phyloP scores from a whole-genome alignment of 768 basidiomycete genomes.

The Pleurotus ostreatus region DNA sequence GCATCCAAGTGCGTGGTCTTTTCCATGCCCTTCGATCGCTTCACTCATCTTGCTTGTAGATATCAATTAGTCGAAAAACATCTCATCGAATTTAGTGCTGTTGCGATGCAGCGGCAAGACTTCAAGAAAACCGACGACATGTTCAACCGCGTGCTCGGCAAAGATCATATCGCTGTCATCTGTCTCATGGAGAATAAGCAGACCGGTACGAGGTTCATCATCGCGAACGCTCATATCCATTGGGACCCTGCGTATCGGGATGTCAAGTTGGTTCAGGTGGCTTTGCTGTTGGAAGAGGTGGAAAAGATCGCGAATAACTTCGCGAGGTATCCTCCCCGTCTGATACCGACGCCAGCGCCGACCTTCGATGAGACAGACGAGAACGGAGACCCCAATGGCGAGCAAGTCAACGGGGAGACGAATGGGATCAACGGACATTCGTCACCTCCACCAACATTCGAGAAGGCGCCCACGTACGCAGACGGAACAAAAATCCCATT shows the following conservation, averaged over 20 bases:
- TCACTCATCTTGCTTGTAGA: slow-evolving; percentile 32
- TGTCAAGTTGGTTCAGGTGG: slow-evolving; percentile 97
- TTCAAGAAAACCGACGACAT: slow-evolving; percentile 98
- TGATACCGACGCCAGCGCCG: slow-evolving; percentile 36
- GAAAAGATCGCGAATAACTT: slow-evolving; percentile 87
- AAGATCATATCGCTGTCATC: slow-evolving; percentile 90
- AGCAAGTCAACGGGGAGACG: slow-evolving; percentile 1
- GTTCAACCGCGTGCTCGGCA: slow-evolving; percentile 97
- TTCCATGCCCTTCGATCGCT: neutral
- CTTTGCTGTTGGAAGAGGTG: slow-evolving; percentile 86
- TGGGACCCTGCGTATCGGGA: slow-evolving; percentile 94
- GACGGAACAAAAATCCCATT: slow-evolving; percentile 89
- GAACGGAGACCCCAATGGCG: slow-evolving; percentile 16
- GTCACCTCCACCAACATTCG: slow-evolving; percentile 23
- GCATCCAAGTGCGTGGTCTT: slow-evolving; percentile 62
- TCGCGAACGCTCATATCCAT: slow-evolving; percentile 87
- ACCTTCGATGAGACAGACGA: slow-evolving; percentile 11
- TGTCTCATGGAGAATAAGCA: slow-evolving; percentile 82
- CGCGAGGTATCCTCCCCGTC: slow-evolving; percentile 70
- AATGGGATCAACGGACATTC: slow-evolving; percentile 9
- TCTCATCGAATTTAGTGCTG: slow-evolving; percentile 87
- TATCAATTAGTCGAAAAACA: slow-evolving; percentile 93
- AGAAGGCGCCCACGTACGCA: slow-evolving; percentile 64
- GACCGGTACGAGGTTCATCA: slow-evolving; percentile 83
- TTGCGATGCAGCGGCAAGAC: slow-evolving; percentile 90